These are phyloP conservation scores for Lepidium aucheri DNA, from an alignment of 345 rosid genomes.

Conservation along the genomic window DNA sequence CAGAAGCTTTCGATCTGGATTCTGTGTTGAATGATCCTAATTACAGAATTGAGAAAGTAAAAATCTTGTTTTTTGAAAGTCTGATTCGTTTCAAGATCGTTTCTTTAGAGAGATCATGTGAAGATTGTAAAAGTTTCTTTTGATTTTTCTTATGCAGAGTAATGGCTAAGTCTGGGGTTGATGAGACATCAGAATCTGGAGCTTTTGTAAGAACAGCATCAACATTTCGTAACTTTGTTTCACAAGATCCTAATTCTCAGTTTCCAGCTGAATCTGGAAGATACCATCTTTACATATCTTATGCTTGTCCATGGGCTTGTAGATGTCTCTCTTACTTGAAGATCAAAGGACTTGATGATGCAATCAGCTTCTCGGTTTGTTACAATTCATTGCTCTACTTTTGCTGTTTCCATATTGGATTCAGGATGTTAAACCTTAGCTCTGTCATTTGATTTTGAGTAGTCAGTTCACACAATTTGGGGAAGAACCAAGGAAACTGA, in stretches of 20 bases:
- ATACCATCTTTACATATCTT: constrained; percentile 84
- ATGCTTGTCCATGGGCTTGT: constrained; percentile 97
- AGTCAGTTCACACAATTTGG: constrained; percentile 83
- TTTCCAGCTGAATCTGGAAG: constrained; percentile 77
- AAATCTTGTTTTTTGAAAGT: too few relatives aligned
- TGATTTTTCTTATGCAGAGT: neutral
- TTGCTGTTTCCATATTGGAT: neutral
- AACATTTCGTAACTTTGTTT: constrained; percentile 65
- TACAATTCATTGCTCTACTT: neutral
- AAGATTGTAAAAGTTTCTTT: neutral
- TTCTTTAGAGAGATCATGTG: neutral
- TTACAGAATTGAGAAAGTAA: neutral
- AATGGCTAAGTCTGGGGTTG: constrained; percentile 76
- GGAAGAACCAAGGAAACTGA: constrained; percentile 76
- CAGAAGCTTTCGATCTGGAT: neutral
- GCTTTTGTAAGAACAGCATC: constrained; percentile 76
- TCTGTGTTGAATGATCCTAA: neutral
- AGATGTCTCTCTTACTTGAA: constrained; percentile 78
- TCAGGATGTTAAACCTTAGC: neutral
- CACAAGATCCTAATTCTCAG: constrained; percentile 45
- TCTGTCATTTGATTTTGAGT: constrained; percentile 1
- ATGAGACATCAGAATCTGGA: constrained; percentile 72
- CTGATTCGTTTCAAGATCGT: neutral
- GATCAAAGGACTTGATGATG: constrained; percentile 75
- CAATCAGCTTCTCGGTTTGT: constrained; percentile 71